Evolutionary conservation across 306 rosid species (phyloP).

Genomic region (Trifolium repens): DNA sequence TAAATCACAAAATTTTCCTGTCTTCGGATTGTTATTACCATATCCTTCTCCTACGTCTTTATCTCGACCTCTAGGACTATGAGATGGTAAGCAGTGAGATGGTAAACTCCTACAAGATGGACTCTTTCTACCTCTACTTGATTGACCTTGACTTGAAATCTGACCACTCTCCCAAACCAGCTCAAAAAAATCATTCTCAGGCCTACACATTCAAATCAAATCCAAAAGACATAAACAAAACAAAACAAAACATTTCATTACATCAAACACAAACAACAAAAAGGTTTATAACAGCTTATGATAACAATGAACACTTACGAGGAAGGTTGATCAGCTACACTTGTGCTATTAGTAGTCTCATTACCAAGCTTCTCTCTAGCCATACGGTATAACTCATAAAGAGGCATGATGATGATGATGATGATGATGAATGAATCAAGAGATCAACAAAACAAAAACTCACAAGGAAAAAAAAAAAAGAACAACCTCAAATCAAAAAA

Average conservation of each 20-base stretch:
- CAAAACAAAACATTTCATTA: slow-evolving; percentile 4
- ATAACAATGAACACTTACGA: slow-evolving; percentile 58
- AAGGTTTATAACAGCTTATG: slow-evolving; percentile 19
- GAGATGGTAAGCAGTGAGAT: slow-evolving; percentile 69
- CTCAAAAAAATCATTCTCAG: slow-evolving; percentile 77
- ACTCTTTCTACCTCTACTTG: slow-evolving; percentile 70
- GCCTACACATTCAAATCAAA: slow-evolving; percentile 63
- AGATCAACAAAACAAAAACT: slow-evolving; percentile 37
- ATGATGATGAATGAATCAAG: not conserved
- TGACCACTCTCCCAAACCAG: slow-evolving; percentile 94
- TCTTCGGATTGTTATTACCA: slow-evolving; percentile 46
- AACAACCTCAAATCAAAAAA: slow-evolving; percentile 47
- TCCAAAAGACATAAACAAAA: slow-evolving; percentile 38
- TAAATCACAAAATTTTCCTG: slow-evolving; percentile 63
- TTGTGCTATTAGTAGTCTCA: slow-evolving; percentile 50
- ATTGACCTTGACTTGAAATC: slow-evolving; percentile 74
- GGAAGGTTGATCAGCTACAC: slow-evolving; percentile 53
- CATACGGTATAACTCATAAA: slow-evolving; percentile 78
- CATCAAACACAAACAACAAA: slow-evolving; percentile 38
- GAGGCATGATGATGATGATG: slow-evolving; percentile 75
- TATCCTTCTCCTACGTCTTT: slow-evolving; percentile 53
- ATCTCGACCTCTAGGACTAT: slow-evolving; percentile 60
- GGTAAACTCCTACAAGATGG: slow-evolving; percentile 60
- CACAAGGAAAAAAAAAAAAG: slow-evolving; percentile 4
- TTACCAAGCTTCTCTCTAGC: slow-evolving; percentile 63